phyloP scores from a whole-genome alignment of 2,329 filamentous ascomycete species.

The Fusarium humuli region DNA sequence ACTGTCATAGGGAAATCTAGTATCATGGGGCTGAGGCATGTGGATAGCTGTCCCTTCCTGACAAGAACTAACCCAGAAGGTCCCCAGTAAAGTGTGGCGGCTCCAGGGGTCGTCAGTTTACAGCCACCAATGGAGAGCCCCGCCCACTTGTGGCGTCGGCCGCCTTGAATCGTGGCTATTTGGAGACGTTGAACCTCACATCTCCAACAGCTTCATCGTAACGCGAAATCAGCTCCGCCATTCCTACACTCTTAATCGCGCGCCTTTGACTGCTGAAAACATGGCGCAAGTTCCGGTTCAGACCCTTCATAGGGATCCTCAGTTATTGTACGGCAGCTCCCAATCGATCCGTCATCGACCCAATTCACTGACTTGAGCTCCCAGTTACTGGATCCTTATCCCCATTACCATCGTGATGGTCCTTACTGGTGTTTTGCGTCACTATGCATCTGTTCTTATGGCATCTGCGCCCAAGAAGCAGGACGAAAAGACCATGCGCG shows the following conservation, averaged over 20 bases:
- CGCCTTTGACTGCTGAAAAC: constrained; percentile 34
- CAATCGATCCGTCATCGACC: background rate
- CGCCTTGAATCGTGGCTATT: constrained; percentile 39
- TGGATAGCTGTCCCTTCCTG: constrained; percentile 43
- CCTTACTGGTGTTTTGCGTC: constrained; percentile 92
- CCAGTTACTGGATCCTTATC: constrained; percentile 97
- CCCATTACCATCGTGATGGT: constrained; percentile 99
- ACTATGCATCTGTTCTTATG: constrained; percentile 95
- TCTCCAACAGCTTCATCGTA: constrained; percentile 26
- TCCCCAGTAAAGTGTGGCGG: constrained; percentile 24
- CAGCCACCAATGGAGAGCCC: constrained; percentile 18
- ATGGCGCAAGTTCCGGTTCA: constrained; percentile 92
- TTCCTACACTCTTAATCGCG: constrained; percentile 10
- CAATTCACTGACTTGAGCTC: constrained; percentile 40
- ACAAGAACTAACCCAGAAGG: constrained; percentile 4
- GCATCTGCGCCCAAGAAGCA: constrained; percentile 85
- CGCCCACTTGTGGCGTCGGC: constrained; percentile 30
- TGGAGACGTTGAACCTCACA: constrained; percentile 33
- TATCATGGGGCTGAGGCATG: constrained; percentile 37
- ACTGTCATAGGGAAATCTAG: constrained; percentile 23
- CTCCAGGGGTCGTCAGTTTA: constrained; percentile 8
- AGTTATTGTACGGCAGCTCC: constrained; percentile 81
- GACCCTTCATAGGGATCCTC: constrained; percentile 98
- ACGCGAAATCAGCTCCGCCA: constrained; percentile 28
- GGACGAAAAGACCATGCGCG: constrained; percentile 79